Base-by-base conservation (phyloP, 1,139 yeast genomes). In the Candida glucosophila region DNA sequence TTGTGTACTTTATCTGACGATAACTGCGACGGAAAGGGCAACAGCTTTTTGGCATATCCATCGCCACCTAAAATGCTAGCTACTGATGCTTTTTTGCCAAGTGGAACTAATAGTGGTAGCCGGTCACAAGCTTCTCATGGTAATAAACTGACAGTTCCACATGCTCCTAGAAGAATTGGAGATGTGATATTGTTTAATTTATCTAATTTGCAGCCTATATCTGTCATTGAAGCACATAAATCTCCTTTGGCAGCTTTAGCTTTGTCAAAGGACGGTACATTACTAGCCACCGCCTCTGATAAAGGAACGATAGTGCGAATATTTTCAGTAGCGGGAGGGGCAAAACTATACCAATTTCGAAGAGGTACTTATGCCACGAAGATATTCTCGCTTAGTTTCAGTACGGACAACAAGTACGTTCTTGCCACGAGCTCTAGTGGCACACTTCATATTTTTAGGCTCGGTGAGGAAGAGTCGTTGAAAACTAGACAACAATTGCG, bases 321-420 rank as follows among this genome's bases (percentile, higher is more conserved):
- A 2, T 90, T 90, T 44, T 67, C 78, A n/a, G 85, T 85, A 1
- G 80, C 78, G 15, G 71, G 82, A 0, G 97, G 96, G 0, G 67
- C 73, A 12, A 83, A 88, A 43, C 55, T 88, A 26, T 85, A 74
- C 44, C 97, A 90, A 50, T 90, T 90, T 52, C 66, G 98, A 40
- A 67, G 97, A 45, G 98, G 98, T 2, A 82, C 96, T 1, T 88
- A 88, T 47, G 93, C 95, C 3, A 80, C 97, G 5, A 77, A 69
- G 42, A 85, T 90, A n/a, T 80, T 77, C 44, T 78, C 94, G 2
- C 64, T 90, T 36, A 71, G 77, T 18, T 90, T 90, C 54, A 80
- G 92, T 41, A 66, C 69, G 17, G 82, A 82, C 39, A 79, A 86
- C 36, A 63, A 64, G 27, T 75, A 80, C 43, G 67, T 90, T 20